Evolutionary conservation across 176 grass and related monocot species (phyloP).

Genomic region (Oryza officinalis): DNA sequence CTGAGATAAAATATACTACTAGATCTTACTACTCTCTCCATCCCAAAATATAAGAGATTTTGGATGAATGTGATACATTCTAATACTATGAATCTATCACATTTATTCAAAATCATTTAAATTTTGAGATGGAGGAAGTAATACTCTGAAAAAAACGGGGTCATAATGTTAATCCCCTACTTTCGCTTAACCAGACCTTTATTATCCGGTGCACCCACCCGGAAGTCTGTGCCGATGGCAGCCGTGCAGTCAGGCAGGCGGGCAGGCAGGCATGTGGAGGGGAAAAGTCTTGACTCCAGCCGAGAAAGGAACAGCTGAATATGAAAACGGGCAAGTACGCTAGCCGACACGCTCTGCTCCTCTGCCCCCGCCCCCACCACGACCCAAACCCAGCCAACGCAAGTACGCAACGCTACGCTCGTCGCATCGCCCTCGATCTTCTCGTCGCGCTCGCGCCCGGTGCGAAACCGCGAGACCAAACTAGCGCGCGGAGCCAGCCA

Average conservation of each 20-base stretch:
- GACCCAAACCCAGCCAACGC: neutral
- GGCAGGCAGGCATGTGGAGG: neutral
- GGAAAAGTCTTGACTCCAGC: neutral
- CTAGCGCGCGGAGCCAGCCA: no score
- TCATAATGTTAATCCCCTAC: no score
- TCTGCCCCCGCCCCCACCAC: neutral
- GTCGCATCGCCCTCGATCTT: neutral
- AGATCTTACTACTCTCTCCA: no score
- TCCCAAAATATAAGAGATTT: no score
- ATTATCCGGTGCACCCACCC: neutral
- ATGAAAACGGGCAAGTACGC: neutral
- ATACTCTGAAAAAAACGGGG: no score
- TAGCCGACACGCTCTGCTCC: conserved; percentile 10
- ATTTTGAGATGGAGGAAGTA: no score
- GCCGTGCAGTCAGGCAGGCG: no score
- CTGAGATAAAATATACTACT: no score
- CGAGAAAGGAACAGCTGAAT: neutral
- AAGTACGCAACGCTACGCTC: neutral
- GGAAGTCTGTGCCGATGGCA: neutral
- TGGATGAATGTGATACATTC: no score
- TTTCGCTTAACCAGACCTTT: no score
- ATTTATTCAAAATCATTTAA: no score
- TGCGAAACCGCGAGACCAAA: neutral
- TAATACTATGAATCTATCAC: no score
- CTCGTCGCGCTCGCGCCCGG: neutral